These are phyloP conservation scores for Vickermania spadyakhi DNA, from an alignment of 208 protist genomes.

Conservation along the genomic window DNA sequence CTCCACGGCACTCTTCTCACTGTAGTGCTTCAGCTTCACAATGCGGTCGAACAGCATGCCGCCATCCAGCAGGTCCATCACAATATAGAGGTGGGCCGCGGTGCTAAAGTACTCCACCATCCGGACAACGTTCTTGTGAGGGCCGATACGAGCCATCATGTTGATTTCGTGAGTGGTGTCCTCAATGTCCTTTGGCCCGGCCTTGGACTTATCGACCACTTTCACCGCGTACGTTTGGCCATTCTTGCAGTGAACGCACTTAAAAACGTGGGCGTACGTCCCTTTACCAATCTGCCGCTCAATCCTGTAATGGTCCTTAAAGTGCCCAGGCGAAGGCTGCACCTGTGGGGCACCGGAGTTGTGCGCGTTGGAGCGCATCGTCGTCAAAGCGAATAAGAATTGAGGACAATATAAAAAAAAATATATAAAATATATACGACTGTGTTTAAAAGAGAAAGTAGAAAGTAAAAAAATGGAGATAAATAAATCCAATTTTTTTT, in stretches of 20 bases:
- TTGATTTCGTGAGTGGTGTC: constrained; percentile 64
- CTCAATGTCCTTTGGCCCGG: constrained; percentile 60
- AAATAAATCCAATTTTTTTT: too few relatives aligned
- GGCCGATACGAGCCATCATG: constrained; percentile 58
- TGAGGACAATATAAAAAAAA: too few relatives aligned
- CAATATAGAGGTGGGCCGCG: constrained; percentile 75
- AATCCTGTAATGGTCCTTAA: constrained; percentile 40
- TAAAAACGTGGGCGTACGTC: constrained; percentile 68
- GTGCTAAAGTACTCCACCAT: constrained; percentile 95
- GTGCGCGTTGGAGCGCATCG: too few relatives aligned
- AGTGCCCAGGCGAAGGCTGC: constrained; percentile 11
- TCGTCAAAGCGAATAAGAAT: too few relatives aligned
- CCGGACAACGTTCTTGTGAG: constrained; percentile 65
- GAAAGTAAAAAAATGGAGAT: too few relatives aligned
- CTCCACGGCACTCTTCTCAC: constrained; percentile 93
- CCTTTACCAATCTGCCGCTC: constrained; percentile 53
- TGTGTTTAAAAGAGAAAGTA: too few relatives aligned
- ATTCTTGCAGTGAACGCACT: constrained; percentile 42
- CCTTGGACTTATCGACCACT: constrained; percentile 68
- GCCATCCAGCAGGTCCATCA: constrained; percentile 97
- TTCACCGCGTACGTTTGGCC: constrained; percentile 60
- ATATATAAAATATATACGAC: too few relatives aligned
- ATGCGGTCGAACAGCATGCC: constrained; percentile 98
- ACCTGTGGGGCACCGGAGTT: background rate
- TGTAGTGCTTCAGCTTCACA: constrained; percentile 94